Evolutionary conservation across 2,329 filamentous ascomycete species (phyloP).

Genomic region (Aspergillus terreus): DNA sequence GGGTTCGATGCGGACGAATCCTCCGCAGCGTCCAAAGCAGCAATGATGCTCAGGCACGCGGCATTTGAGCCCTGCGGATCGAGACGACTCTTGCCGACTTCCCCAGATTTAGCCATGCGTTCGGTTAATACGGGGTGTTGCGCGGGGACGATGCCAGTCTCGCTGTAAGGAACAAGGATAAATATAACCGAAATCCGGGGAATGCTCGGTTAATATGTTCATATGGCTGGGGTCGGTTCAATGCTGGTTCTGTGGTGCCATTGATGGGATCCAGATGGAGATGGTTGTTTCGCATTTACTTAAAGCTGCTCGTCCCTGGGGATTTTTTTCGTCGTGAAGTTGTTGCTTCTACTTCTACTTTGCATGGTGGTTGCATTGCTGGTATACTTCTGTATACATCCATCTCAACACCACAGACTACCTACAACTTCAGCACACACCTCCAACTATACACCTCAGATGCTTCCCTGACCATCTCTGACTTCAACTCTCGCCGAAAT

Average conservation of each 20-base stretch:
- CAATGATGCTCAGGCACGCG: not conserved
- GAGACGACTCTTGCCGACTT: not conserved
- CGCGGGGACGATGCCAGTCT: not conserved
- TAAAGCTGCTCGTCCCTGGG: not conserved
- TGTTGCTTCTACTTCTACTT: not conserved
- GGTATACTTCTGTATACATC: not conserved
- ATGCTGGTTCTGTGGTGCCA: not conserved
- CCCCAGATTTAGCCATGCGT: not conserved
- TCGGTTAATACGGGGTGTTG: not conserved
- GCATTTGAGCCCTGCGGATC: not conserved
- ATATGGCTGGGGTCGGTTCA: not conserved
- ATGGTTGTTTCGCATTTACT: not conserved
- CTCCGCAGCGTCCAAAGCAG: not conserved
- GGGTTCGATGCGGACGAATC: not conserved
- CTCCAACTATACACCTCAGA: not conserved
- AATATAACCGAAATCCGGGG: not conserved
- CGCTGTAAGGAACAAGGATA: not conserved
- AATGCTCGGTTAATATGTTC: not conserved
- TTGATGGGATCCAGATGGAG: not conserved
- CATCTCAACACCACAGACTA: not conserved
- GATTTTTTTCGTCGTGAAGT: not conserved
- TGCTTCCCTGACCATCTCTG: not conserved
- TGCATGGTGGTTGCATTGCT: not conserved
- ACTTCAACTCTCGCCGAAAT: constrained; percentile 2
- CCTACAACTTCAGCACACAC: not conserved